Conservation (phyloP, 1,284 basidiomycete genomes). For the Rhodotorula sp. region DNA sequence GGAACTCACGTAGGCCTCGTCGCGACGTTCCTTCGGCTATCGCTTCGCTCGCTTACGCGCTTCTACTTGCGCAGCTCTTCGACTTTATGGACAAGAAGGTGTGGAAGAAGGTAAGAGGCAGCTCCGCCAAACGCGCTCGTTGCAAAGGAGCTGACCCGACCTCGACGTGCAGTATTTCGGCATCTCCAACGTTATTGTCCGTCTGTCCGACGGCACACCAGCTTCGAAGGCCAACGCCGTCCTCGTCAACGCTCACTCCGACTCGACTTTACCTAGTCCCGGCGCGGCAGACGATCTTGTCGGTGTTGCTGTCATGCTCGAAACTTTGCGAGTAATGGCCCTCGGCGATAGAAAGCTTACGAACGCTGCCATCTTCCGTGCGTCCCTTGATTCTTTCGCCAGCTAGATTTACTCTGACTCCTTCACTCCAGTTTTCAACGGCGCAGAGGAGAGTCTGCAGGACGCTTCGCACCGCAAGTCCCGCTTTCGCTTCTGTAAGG, state of each 20-base stretch:
- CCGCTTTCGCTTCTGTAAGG: not conserved
- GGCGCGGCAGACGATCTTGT: slow-evolving; percentile 68
- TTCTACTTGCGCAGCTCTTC: slow-evolving; percentile 1
- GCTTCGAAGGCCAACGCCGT: slow-evolving; percentile 73
- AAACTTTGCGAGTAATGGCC: slow-evolving; percentile 75
- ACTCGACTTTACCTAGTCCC: slow-evolving; percentile 63
- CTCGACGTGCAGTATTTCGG: slow-evolving; percentile 69
- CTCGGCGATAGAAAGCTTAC: slow-evolving; percentile 69
- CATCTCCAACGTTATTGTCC: slow-evolving; percentile 83
- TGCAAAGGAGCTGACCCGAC: not conserved
- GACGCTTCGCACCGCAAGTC: slow-evolving; percentile 73
- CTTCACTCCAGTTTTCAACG: slow-evolving; percentile 66
- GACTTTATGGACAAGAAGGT: slow-evolving; percentile 45
- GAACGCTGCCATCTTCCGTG: slow-evolving; percentile 74
- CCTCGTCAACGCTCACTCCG: slow-evolving; percentile 85
- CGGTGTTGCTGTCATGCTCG: slow-evolving; percentile 80
- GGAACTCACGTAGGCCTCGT: slow-evolving; percentile 10
- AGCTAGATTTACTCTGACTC: not conserved
- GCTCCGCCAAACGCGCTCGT: slow-evolving; percentile 65
- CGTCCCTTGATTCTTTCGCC: rapidly evolving
- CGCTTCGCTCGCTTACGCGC: not conserved
- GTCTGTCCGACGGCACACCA: slow-evolving; percentile 76
- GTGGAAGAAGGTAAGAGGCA: slow-evolving; percentile 19
- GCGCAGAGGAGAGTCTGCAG: slow-evolving; percentile 91
- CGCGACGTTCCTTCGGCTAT: no score